Percentiles rank a stretch among this genome's conserved stretches.
phyloP scores from a whole-genome alignment of 768 basidiomycete genomes.

The Lentinula guzmanii region DNA sequence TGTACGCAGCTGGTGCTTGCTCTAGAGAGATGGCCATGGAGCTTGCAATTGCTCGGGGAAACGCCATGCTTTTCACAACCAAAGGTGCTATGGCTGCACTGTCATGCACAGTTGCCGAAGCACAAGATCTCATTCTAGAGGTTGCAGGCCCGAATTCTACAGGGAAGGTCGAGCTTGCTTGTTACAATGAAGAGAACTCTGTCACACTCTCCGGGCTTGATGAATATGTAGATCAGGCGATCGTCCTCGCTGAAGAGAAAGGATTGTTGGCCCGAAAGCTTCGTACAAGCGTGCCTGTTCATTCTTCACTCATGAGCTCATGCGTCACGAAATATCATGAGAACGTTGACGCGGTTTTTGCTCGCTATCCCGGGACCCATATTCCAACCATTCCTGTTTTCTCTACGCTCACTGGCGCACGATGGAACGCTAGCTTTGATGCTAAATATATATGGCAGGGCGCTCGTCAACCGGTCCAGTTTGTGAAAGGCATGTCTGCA shows the following conservation, averaged over 20 bases:
- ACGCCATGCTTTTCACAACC: constrained; percentile 22
- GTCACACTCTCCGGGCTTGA: constrained; percentile 30
- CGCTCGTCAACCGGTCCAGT: constrained; percentile 29
- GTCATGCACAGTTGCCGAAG: constrained; percentile 23
- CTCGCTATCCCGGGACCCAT: constrained; percentile 21
- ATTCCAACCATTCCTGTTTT: constrained; percentile 23
- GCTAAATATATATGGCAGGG: constrained; percentile 37
- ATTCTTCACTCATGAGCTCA: constrained; percentile 30
- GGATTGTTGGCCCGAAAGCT: constrained; percentile 31
- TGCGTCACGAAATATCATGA: constrained; percentile 22
- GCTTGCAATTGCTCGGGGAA: constrained; percentile 34
- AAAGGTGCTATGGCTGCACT: constrained; percentile 41
- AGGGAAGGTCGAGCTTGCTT: constrained; percentile 27
- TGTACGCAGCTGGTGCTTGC: constrained; percentile 21
- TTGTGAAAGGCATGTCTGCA: constrained; percentile 23
- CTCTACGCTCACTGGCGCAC: constrained; percentile 28
- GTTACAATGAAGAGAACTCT: constrained; percentile 32
- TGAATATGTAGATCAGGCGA: constrained; percentile 20
- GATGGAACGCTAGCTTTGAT: constrained; percentile 17
- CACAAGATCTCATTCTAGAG: constrained; percentile 18
- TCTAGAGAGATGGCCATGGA: constrained; percentile 35
- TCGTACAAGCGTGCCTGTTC: constrained; percentile 29
- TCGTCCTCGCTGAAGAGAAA: constrained; percentile 18
- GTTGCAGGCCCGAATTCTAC: constrained; percentile 5
- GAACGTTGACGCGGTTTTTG: constrained; percentile 25